Evolutionary conservation across 495 filamentous ascomycete species (phyloP).

Genomic region (Penicillium daleae): DNA sequence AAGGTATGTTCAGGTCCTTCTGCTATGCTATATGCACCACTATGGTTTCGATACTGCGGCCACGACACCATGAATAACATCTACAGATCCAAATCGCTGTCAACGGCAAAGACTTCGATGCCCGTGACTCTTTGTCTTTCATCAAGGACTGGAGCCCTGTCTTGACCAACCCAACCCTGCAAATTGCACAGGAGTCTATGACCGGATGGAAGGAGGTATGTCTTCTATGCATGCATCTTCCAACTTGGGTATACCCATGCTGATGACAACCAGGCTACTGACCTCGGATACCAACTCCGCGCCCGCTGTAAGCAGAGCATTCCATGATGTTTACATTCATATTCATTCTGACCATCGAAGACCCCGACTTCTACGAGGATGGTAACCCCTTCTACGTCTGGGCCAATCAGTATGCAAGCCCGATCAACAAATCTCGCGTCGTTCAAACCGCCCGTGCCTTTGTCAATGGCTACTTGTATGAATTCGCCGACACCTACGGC

Average conservation of each 20-base stretch:
- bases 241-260: constrained; percentile 1
- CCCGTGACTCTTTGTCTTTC: constrained; percentile 48
- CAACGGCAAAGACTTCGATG: constrained; percentile 39
- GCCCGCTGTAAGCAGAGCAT: constrained; percentile 23
- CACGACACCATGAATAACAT: not conserved
- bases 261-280: constrained; percentile 26
- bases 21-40: not conserved
- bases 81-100: constrained; percentile 43
- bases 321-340: not conserved
- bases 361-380: constrained; percentile 59
- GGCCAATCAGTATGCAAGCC: constrained; percentile 60
- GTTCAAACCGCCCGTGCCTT: constrained; percentile 55
- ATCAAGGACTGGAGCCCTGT: constrained; percentile 57
- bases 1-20: constrained; percentile 43
- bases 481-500: constrained; percentile 48
- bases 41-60: not conserved
- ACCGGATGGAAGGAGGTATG: constrained; percentile 59
- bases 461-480: constrained; percentile 55
- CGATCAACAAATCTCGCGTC: constrained; percentile 40
- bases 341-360: constrained; percentile 20
- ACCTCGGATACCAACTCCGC: constrained; percentile 27
- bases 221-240: constrained; percentile 26
- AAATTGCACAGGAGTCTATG: constrained; percentile 55
- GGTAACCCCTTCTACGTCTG: constrained; percentile 57
- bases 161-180: constrained; percentile 47